phyloP scores from a whole-genome alignment of 345 rosid species.

The Cochlearia excelsa region DNA sequence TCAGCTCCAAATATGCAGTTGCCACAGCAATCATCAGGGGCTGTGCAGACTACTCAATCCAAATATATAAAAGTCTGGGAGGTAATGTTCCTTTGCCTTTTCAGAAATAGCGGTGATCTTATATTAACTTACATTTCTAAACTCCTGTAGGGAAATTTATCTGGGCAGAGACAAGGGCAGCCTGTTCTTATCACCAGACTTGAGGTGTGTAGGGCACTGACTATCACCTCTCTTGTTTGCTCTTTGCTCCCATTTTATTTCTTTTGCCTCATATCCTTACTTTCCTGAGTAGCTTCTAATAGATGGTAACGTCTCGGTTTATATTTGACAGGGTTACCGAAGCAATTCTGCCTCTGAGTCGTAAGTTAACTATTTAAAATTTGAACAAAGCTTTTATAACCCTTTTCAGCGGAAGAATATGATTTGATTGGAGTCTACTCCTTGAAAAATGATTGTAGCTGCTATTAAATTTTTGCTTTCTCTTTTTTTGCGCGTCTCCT shows the following conservation, averaged over 20 bases:
- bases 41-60: slow-evolving; percentile 65
- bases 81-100: slow-evolving; percentile 47
- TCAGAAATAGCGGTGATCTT: slow-evolving; percentile 14
- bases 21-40: slow-evolving; percentile 60
- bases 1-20: slow-evolving; percentile 65
- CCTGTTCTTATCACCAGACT: slow-evolving; percentile 93
- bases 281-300: slow-evolving; percentile 21
- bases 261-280: no score
- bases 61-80: slow-evolving; percentile 97
- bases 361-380: slow-evolving; percentile 47
- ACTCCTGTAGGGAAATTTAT: slow-evolving; percentile 73
- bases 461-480: neutral
- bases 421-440: slow-evolving; percentile 14
- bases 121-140: slow-evolving; percentile 5
- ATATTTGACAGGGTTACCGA: slow-evolving; percentile 79
- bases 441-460: slow-evolving; percentile 5
- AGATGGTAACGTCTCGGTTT: slow-evolving; percentile 24
- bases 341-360: slow-evolving; percentile 82
- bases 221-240: neutral
- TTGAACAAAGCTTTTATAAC: neutral
- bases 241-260: no score
- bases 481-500: slow-evolving; percentile 24
- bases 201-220: slow-evolving; percentile 56
- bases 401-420: neutral
- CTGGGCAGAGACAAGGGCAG: slow-evolving; percentile 96